Evolutionary conservation across 768 basidiomycete species (phyloP), one percentile per base, ranked within the genome.

Genomic region (Hortiboletus flavorubellus): DNA sequence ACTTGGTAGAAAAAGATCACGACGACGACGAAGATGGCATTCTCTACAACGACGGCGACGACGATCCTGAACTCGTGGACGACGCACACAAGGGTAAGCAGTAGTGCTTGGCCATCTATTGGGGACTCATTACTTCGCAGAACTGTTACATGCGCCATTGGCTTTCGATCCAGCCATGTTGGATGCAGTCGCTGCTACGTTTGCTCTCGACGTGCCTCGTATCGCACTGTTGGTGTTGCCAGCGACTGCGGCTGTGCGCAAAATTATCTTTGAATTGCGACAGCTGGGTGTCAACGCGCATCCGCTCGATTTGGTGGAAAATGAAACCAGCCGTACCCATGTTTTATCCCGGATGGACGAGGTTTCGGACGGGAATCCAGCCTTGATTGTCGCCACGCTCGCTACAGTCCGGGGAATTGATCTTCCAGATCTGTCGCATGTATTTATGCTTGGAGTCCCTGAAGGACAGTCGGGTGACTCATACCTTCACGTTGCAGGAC

Each of bases 341-440:
- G 68, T 82, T 26, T 61, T 80, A 30, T 66, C 69, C 8, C 73
- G 73, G 51, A 71, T 46, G 46, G 51, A 64, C 8, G 70, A 56
- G 30, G 60, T 43, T 41, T 57, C 67, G 33, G 68, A 76, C 37
- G 81, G 79, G 62, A 78, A 80, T 62, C 86, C 89, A 23, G 80
- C 71, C 23, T 66, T 91, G 63, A 75, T 92, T 33, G 85, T 92
- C 39, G 78, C 80, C 14, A 90, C 89, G 1, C 72, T 81, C 23
- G 86, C 87, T 16, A 84, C 84, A 18, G 82, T 81, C 35, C 83
- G 90, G 46, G 89, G 89, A 29, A 70, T 92, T 46, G 89, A 92
- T 72, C 69, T 91, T 49, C 85, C 84, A 10, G 78, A 77, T 56
- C 73, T 91, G 61, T 80, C 81, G 45, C 89, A 91, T 65, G 89